phyloP scores from a whole-genome alignment of 75 land plant species.

The Cupressus sempervirens region DNA sequence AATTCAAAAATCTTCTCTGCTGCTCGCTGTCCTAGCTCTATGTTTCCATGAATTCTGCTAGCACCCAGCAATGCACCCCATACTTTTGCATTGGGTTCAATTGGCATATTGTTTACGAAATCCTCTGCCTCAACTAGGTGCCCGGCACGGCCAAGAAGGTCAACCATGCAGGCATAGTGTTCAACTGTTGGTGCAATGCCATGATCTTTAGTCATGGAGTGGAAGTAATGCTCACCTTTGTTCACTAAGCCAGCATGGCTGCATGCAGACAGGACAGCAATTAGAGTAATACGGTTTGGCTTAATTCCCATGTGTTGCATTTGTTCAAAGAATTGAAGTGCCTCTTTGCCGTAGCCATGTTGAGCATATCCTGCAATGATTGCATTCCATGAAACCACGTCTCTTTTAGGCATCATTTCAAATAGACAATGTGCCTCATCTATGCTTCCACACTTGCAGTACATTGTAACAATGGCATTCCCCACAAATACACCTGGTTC shows the following conservation, averaged over 20 bases:
- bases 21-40: slow-evolving; percentile 30
- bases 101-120: slow-evolving; percentile 30
- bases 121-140: slow-evolving; percentile 35
- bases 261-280: neutral
- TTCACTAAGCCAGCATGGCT: slow-evolving; percentile 7
- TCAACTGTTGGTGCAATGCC: slow-evolving; percentile 34
- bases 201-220: slow-evolving; percentile 19
- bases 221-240: slow-evolving; percentile 34
- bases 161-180: slow-evolving; percentile 53
- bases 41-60: slow-evolving; percentile 25
- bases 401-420: slow-evolving; percentile 9
- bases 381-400: neutral
- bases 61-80: slow-evolving; percentile 49
- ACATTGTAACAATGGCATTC: slow-evolving; percentile 47
- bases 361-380: slow-evolving; percentile 4
- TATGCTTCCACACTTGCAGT: slow-evolving; percentile 57
- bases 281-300: neutral
- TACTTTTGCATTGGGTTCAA: slow-evolving; percentile 37
- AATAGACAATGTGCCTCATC: slow-evolving; percentile 38
- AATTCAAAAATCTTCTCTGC: slow-evolving; percentile 10
- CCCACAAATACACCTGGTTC: slow-evolving; percentile 27
- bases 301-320: neutral
- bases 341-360: neutral
- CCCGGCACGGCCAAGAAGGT: slow-evolving; percentile 42
- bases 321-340: slow-evolving; percentile 4